Base-by-base conservation (phyloP, 106 monocot genomes). In the Dendrobium nobile region DNA sequence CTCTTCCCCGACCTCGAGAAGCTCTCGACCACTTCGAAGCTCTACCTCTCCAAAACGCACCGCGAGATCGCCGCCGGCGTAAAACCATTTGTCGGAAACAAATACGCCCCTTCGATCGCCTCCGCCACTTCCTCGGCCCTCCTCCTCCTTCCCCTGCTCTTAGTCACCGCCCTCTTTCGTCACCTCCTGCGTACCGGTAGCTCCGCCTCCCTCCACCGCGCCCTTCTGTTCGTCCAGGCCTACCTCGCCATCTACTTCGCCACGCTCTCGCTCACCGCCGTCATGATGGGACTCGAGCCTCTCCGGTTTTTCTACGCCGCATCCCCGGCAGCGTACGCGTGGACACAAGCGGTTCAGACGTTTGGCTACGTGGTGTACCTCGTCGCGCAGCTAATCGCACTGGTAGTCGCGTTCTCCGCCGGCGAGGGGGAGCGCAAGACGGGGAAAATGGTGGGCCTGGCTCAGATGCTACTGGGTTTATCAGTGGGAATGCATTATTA, bases 401-500 rank as follows among this genome's bases (percentile, higher is more conserved):
- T 88, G 27, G 86, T 86, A 22, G 84, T 86, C 41, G 77, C 78
- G 15, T 82, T 83, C 83, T 79, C 80, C 54, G 75, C 80, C 48
- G 27, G 72, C 18, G 72, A 82, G 47, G 40, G 51, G 40, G 59
- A 48, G 75, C 28, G 51, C 17, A 37, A n/a, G 22, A 15, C 80
- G 43, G 27, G 55, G 27, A 74, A 47, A 16, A 51, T 51, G 26
- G 70, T 67, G 61, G 67, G 79, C 28, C 56, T 73, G 17, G 77
- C 73, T 17, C 51, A 55, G 72, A 54, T 55, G 55, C n/a, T 55
- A 28, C 61, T 86, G 51, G 86, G 75, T 28, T 73, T 89, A 79
- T 77, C 90, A 4, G 96, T 96, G 18, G 96, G 96, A 4, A 72
- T 90, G 75, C 96, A 96, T 79, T 93, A 96, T 79, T 93, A 96